Evolutionary conservation across 2,329 filamentous ascomycete genomes (phyloP).

Genomic region (Curvularia lunata): DNA sequence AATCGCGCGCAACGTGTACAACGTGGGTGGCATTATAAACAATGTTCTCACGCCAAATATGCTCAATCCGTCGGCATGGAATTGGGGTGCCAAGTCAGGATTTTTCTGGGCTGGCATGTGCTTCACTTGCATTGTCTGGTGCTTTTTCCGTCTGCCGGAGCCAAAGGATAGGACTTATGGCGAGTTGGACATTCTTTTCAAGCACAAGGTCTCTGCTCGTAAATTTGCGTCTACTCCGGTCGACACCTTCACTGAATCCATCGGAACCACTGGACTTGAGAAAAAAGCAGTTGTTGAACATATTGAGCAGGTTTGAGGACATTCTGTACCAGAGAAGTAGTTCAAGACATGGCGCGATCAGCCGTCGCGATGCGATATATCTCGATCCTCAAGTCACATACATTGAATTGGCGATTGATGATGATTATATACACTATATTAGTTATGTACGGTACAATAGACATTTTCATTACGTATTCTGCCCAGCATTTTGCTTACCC

Average conservation of each 20-base stretch:
- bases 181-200: not conserved
- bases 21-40: not conserved
- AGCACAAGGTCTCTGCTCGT: not conserved
- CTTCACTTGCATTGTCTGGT: not conserved
- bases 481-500: too few species aligned
- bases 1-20: not conserved
- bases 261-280: not conserved
- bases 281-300: not conserved
- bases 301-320: not conserved
- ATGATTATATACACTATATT: not conserved
- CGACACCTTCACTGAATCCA: not conserved
- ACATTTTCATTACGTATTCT: too few species aligned
- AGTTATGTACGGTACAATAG: too few species aligned
- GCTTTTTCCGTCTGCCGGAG: not conserved
- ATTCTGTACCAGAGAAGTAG: not conserved
- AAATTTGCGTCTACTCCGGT: not conserved
- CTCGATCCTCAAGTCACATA: not conserved
- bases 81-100: not conserved
- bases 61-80: not conserved
- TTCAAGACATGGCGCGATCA: not conserved
- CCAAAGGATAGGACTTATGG: not conserved
- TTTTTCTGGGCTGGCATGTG: not conserved
- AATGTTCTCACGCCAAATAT: not conserved
- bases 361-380: not conserved
- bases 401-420: not conserved